Evolutionary conservation across 2,329 filamentous ascomycete species (phyloP), one percentile per base, ranked within the genome.

Genomic region (Aspergillus terreus): DNA sequence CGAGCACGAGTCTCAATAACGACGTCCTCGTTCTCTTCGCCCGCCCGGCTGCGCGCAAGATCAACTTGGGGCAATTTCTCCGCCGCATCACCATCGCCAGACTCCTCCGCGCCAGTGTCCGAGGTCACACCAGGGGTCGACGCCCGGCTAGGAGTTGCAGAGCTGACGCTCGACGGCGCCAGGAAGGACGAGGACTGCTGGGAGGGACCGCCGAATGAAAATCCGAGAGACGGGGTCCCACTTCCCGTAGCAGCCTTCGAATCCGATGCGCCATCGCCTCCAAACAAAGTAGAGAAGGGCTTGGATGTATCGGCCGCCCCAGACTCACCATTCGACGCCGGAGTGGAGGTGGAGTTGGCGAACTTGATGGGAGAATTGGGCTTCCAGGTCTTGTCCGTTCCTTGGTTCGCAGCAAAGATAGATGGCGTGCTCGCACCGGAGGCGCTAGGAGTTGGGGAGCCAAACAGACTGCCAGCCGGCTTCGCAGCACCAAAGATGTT

Each of bases 1-100:
- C 89, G 90, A 42, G 85, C 84, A 21, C 85, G 82, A 12, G 87
- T 79, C 64, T 92, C 86, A 66, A 87, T 81, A 17, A 91, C 67
- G 35, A 85, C 76, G 30, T 83, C 79, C 67, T 94, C 89, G 51
- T 89, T 80, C 65, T 88, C 85, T 67, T 92, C 87, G 21, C 85
- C 85, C 38, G 84, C 81, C 14, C 82, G 82, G 50, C 80, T 81
- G 57, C 81, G 78, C 47, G 84, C 84, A 60, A 92, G 78, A 64
- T 86, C 85, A 58, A 89, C 81, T 68, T 89, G 86, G 67, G 85
- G 81, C 54, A 88, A 80, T 64, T 80, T 78, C 63, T 82, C 82
- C 1, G 62, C 50, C 54, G 76, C 78, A 50, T 80, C 80, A 58
- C 83, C 82, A 56, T 82, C 78, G 15, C 64, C 67, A 25, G 71